Evolutionary conservation across 805 yeast genomes (phyloP).

Genomic region (Dipodascopsis tothii): DNA sequence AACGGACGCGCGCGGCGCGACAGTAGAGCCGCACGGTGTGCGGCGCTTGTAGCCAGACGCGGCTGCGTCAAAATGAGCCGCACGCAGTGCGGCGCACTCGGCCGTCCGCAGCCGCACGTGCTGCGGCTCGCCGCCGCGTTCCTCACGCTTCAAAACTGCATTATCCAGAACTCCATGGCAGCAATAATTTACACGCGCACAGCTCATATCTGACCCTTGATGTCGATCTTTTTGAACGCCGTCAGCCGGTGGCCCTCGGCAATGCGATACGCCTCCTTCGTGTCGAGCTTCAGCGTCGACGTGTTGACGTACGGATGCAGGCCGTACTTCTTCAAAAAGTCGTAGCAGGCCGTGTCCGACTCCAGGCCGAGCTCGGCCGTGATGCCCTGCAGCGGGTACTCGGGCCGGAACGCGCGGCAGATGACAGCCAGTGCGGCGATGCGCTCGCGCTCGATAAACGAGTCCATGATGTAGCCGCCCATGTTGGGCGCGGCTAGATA

Average conservation of each 20-base stretch:
- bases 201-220: slow-evolving; percentile 66
- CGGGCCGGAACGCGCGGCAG: slow-evolving; percentile 41
- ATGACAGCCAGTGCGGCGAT: slow-evolving; percentile 49
- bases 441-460: slow-evolving; percentile 52
- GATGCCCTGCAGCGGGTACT: slow-evolving; percentile 25
- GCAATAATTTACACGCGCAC: no score
- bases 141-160: no score
- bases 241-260: slow-evolving; percentile 36
- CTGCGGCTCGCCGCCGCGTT: no score
- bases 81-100: no score
- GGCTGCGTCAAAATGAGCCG: no score
- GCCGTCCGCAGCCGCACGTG: no score
- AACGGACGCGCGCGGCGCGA: no score
- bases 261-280: slow-evolving; percentile 28
- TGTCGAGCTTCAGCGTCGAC: slow-evolving; percentile 12
- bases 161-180: no score
- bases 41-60: no score
- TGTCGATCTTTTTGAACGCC: slow-evolving; percentile 59
- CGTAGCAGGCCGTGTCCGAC: slow-evolving; percentile 30
- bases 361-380: slow-evolving; percentile 33
- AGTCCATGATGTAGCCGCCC: slow-evolving; percentile 43
- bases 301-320: slow-evolving; percentile 2
- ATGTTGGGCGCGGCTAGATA: slow-evolving; percentile 37
- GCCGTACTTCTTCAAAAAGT: slow-evolving; percentile 8
- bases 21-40: no score